Conservation (phyloP, 2,329 filamentous ascomycete genomes). For the Talaromyces sp. region DNA sequence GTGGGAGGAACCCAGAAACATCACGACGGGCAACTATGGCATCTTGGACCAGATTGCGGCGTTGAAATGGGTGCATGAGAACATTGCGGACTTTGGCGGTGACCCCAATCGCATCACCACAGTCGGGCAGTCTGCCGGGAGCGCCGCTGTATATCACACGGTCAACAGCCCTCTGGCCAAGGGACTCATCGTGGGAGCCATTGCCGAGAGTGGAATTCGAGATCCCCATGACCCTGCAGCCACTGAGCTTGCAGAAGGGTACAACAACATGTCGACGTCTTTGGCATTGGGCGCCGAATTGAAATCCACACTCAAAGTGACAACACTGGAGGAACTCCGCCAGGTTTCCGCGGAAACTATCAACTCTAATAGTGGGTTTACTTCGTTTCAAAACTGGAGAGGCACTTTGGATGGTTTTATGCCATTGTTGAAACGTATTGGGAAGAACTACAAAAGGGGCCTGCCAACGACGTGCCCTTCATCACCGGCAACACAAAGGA, state of each 20-base stretch:
- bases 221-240: background rate
- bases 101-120: slow-evolving; percentile 19
- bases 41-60: slow-evolving; percentile 14
- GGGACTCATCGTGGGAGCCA: background rate
- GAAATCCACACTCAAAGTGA: background rate
- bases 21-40: slow-evolving; percentile 13
- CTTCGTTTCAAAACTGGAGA: background rate
- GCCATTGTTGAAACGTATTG: background rate
- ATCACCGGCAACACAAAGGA: background rate
- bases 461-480: background rate
- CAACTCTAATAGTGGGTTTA: background rate
- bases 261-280: background rate
- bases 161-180: background rate
- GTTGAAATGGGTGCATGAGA: slow-evolving; percentile 19
- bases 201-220: background rate
- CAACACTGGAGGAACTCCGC: background rate
- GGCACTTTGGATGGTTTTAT: background rate
- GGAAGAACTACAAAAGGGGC: background rate
- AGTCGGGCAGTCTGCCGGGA: slow-evolving; percentile 22
- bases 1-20: background rate
- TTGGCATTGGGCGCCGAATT: background rate
- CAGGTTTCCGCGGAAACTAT: background rate
- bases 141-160: background rate
- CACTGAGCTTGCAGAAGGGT: background rate
- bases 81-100: slow-evolving; percentile 23